phyloP scores from a whole-genome alignment of 352 stramenopile genomes.

The Paralagenidium karlingii region DNA sequence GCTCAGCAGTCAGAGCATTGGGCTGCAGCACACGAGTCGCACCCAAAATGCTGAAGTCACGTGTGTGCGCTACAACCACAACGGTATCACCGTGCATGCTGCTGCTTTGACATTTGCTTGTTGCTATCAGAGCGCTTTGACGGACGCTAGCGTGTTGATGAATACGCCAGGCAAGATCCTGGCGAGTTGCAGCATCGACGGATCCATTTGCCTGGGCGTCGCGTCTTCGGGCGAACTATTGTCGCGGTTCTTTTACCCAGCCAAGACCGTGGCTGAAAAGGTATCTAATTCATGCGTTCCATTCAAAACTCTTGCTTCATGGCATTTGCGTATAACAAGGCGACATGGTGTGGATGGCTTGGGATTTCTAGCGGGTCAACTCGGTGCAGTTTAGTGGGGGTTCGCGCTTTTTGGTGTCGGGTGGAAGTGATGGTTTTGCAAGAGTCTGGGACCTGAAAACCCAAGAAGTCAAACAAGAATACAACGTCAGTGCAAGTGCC shows the following conservation, averaged over 20 bases:
- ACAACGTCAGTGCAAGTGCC: constrained; percentile 41
- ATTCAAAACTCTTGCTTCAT: not conserved
- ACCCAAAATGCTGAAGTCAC: constrained; percentile 43
- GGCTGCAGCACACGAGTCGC: constrained; percentile 21
- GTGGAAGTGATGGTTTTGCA: constrained; percentile 27
- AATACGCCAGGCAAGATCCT: constrained; percentile 48
- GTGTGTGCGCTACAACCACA: constrained; percentile 54
- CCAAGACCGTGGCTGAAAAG: constrained; percentile 18
- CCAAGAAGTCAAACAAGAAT: constrained; percentile 51
- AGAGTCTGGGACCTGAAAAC: constrained; percentile 68
- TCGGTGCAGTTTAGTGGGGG: constrained; percentile 56
- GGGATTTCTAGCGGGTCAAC: constrained; percentile 31
- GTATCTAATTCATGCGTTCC: constrained; percentile 8
- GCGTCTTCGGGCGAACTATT: constrained; percentile 38
- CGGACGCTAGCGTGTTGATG: no score
- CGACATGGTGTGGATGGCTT: not conserved
- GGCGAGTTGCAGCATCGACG: constrained; percentile 42
- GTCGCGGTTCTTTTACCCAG: constrained; percentile 45
- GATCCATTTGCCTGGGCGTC: constrained; percentile 42
- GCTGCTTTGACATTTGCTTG: no score
- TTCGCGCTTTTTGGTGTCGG: constrained; percentile 51
- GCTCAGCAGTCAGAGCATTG: constrained; percentile 31
- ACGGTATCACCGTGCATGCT: constrained; percentile 23
- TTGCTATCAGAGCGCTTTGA: no score
- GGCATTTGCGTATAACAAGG: not conserved